Evolutionary conservation across 2,329 filamentous ascomycete species (phyloP), one percentile per base, ranked within the genome.

Genomic region (Calonectria hawksworthii): DNA sequence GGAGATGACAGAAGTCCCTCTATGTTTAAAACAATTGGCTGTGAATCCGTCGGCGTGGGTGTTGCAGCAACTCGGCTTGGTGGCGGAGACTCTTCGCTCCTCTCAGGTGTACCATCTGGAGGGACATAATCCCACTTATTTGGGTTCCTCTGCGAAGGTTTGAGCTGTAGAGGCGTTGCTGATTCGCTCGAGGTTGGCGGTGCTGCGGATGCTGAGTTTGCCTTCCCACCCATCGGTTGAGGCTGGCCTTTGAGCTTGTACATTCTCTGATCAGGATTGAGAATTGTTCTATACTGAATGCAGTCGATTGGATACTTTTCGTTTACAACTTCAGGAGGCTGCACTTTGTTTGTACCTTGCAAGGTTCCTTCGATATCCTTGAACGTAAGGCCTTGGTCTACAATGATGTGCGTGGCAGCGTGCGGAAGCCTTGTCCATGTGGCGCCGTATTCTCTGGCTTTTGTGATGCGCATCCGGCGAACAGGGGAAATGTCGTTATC

Each of bases 401-500:
- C 93, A 73, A 99, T 89, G 64, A 98, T 86, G 85, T 98, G 95
- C 0, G 94, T 98, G 21, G 97, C 90, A 28, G 85, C 84, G 0
- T 78, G 83, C 81, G 93, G 91, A 0, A 88, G 85, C 66, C 89
- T 89, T 34, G 92, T 90, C 93, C 96, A 97, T 1, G 83, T 86
- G 1, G 94, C 96, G 54, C 96, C 96, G 82, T 93, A 93, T 80
- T 95, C 92, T 67, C 92, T 89, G 0, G 94, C 93, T 83, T 93
- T 96, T 36, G 90, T 90, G 68, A 98, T 98, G 5, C 94, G 92
- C 73, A 93, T 84, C 70, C 91, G 91, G 50, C 96, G 91, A 10
- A 90, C 88, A 14, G 90, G 90, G 38, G 93, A 91, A 61, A 94
- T 89, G 76, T 96, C 93, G 76, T 95, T 92, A 77, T 97, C 94